Evolutionary conservation across 148 eudicot genomes (phyloP).

Genomic region (Polygonum maritimum): DNA sequence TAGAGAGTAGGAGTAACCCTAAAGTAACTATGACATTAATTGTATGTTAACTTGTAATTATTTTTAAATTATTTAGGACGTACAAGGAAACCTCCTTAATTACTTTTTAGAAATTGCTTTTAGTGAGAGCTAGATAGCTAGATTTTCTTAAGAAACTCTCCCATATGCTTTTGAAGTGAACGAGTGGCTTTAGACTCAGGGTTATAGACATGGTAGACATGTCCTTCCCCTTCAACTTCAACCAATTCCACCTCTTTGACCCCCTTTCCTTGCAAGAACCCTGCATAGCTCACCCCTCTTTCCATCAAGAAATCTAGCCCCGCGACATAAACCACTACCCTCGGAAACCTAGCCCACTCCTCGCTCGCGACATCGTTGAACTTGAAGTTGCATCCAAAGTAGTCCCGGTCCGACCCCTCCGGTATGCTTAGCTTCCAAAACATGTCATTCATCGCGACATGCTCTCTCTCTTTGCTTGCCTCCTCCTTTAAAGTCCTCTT

Average conservation of each 20-base stretch:
- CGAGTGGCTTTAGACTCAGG: constrained; percentile 50
- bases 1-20: too few species aligned
- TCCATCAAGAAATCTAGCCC: constrained; percentile 63
- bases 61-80: too few species aligned
- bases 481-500: constrained; percentile 41
- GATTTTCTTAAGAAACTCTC: constrained; percentile 29
- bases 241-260: constrained; percentile 39
- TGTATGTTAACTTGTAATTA: too few species aligned
- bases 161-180: constrained; percentile 51
- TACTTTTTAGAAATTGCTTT: too few species aligned
- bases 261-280: constrained; percentile 39
- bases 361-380: constrained; percentile 13
- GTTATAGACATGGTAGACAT: constrained; percentile 52
- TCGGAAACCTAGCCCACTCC: constrained; percentile 51
- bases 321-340: constrained; percentile 47
- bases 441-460: constrained; percentile 65
- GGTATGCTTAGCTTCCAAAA: constrained; percentile 72
- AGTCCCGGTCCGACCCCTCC: constrained; percentile 43
- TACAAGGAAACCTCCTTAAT: too few species aligned
- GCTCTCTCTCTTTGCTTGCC: constrained; percentile 17
- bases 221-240: constrained; percentile 41
- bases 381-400: constrained; percentile 59
- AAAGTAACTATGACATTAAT: too few species aligned
- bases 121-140: neutral
- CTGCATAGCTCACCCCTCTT: constrained; percentile 63